Percentiles rank a stretch among this genome's conserved stretches.
phyloP scores from a whole-genome alignment of 805 yeast species.

The Torulaspora microellipsoides region DNA sequence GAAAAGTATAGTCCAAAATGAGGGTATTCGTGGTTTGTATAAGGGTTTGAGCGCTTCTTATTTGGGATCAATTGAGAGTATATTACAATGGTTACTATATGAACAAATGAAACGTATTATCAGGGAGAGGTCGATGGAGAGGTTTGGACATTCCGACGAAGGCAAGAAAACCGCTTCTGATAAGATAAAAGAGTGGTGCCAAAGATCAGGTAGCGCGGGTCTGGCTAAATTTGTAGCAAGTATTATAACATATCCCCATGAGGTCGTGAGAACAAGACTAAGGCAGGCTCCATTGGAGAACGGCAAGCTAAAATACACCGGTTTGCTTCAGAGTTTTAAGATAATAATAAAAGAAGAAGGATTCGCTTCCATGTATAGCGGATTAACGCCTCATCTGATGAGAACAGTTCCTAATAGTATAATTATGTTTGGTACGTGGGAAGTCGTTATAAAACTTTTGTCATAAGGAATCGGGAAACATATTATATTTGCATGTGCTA shows the following conservation, averaged over 20 bases:
- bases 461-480: constrained; percentile 28
- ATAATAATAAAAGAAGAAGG: constrained; percentile 92
- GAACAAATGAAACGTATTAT: constrained; percentile 87
- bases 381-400: constrained; percentile 92
- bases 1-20: constrained; percentile 59
- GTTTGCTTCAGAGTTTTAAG: constrained; percentile 80
- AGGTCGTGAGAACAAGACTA: constrained; percentile 90
- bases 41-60: constrained; percentile 93
- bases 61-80: constrained; percentile 86
- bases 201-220: constrained; percentile 96
- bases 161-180: constrained; percentile 46
- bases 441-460: constrained; percentile 60
- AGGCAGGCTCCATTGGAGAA: constrained; percentile 87
- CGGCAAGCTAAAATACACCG: constrained; percentile 83
- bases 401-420: constrained; percentile 97
- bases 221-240: constrained; percentile 93
- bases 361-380: constrained; percentile 89
- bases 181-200: constrained; percentile 81
- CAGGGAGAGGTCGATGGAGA: constrained; percentile 44
- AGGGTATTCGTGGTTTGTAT: constrained; percentile 78
- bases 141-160: constrained; percentile 34
- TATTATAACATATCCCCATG: constrained; percentile 92
- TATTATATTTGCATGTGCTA: background rate
- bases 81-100: constrained; percentile 93
- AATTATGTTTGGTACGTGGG: constrained; percentile 99